Evolutionary conservation across 805 yeast genomes (phyloP).

Genomic region (Alloascoidea africana): DNA sequence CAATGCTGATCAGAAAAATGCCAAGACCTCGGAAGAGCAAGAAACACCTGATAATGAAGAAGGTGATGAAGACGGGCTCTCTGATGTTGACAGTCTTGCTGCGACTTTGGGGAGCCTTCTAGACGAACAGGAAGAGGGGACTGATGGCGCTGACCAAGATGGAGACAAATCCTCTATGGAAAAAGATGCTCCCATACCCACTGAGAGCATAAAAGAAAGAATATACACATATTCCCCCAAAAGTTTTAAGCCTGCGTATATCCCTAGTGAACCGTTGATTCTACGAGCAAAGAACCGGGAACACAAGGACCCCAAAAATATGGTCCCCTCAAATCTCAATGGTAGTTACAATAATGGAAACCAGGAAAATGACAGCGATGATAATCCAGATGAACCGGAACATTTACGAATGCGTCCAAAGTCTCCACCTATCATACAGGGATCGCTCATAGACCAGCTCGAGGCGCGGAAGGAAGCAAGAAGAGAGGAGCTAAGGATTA

Average conservation of each 20-base stretch:
- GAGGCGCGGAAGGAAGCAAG: neutral
- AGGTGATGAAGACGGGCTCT: neutral
- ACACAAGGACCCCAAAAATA: neutral
- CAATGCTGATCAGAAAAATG: neutral
- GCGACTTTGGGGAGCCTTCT: neutral
- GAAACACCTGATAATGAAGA: neutral
- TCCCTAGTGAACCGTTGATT: neutral
- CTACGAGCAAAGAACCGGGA: neutral
- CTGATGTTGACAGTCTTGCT: neutral
- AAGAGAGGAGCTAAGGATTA: neutral
- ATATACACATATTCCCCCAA: neutral
- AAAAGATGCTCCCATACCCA: neutral
- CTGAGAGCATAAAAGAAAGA: neutral
- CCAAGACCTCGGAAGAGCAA: neutral
- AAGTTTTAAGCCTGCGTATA: neutral
- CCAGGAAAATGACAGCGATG: neutral
- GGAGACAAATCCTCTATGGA: neutral
- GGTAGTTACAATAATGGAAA: too few species aligned
- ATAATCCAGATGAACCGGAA: neutral
- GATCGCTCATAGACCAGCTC: neutral
- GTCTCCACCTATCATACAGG: neutral
- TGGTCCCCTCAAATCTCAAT: neutral
- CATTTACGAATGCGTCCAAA: neutral
- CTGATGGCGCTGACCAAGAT: neutral
- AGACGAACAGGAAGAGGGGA: neutral